phyloP scores from a whole-genome alignment of 345 rosid species.

The Cardamine resedifolia region DNA sequence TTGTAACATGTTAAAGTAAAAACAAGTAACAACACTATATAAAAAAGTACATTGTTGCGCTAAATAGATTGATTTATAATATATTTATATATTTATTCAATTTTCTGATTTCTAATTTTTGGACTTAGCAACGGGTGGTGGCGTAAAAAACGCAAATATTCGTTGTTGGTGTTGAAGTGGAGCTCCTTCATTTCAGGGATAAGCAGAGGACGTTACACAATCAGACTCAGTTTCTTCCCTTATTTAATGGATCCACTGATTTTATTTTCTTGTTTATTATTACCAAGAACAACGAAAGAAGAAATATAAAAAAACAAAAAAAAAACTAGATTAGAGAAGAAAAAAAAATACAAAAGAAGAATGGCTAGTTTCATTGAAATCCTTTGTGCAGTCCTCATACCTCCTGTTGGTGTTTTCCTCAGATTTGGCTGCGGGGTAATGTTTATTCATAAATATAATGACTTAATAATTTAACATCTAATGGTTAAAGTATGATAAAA shows the following conservation, averaged over 20 bases:
- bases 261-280: not conserved
- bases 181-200: conserved; percentile 28
- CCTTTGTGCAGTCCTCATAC: conserved; percentile 63
- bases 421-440: conserved; percentile 60
- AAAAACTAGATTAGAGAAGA: not conserved
- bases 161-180: conserved; percentile 10
- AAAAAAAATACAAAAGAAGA: not conserved
- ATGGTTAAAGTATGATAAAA: not conserved
- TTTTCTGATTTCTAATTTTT: not conserved
- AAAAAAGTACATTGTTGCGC: not conserved
- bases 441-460: not conserved
- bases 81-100: not conserved
- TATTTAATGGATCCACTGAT: not conserved
- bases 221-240: conserved; percentile 18
- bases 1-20: not conserved
- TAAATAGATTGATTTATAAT: not conserved
- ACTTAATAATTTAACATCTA: not conserved
- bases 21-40: not conserved
- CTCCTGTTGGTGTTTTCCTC: conserved; percentile 87
- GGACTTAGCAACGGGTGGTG: not conserved
- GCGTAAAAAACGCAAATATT: conserved; percentile 6
- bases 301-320: not conserved
- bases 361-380: conserved; percentile 45
- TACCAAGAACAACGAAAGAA: conserved; percentile 1
- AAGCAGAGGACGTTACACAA: conserved; percentile 33